Evolutionary conservation across 2,329 filamentous ascomycete species (phyloP).

Genomic region (Chaetomiaceae sp.): DNA sequence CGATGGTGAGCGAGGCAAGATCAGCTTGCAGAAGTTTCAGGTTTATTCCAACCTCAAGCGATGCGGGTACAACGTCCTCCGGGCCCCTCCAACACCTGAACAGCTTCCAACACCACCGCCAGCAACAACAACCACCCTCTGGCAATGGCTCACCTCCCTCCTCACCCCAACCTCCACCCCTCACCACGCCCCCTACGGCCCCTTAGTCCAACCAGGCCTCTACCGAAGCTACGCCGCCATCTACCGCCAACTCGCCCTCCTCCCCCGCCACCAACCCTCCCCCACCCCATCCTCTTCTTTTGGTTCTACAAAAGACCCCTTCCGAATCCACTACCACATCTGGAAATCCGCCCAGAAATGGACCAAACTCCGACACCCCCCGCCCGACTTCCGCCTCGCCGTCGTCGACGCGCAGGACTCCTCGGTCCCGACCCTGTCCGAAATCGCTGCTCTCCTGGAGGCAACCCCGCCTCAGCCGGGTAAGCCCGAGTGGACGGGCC

Average conservation of each 20-base stretch:
- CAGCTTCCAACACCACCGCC: conserved; percentile 12
- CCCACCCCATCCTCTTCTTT: conserved; percentile 28
- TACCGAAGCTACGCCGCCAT: conserved; percentile 66
- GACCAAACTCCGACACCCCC: conserved; percentile 71
- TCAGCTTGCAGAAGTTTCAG: conserved; percentile 73
- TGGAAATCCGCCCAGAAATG: conserved; percentile 70
- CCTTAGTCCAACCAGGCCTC: conserved; percentile 58
- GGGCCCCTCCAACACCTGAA: conserved; percentile 49
- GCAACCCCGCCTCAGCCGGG: conserved; percentile 68
- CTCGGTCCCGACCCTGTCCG: conserved; percentile 64
- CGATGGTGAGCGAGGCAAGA: conserved; percentile 57
- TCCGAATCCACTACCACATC: conserved; percentile 72
- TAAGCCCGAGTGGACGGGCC: conserved; percentile 35
- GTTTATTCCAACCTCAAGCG: conserved; percentile 85
- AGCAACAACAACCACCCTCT: conserved; percentile 33
- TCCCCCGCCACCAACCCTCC: conserved; percentile 63
- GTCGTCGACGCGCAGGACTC: conserved; percentile 74
- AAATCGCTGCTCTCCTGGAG: conserved; percentile 68
- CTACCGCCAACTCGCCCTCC: conserved; percentile 70
- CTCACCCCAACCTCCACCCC: conserved; percentile 33
- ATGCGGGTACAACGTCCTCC: conserved; percentile 73
- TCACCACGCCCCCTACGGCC: conserved; percentile 44
- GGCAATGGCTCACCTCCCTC: conserved; percentile 52
- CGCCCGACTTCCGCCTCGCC: conserved; percentile 79
- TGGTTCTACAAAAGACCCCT: conserved; percentile 46